A percentile compares a stretch with the other conserved stretches of the same genome.
Evolutionary conservation across 176 grass and related monocot species (phyloP).

Genomic region (Panicum miliaceum): DNA sequence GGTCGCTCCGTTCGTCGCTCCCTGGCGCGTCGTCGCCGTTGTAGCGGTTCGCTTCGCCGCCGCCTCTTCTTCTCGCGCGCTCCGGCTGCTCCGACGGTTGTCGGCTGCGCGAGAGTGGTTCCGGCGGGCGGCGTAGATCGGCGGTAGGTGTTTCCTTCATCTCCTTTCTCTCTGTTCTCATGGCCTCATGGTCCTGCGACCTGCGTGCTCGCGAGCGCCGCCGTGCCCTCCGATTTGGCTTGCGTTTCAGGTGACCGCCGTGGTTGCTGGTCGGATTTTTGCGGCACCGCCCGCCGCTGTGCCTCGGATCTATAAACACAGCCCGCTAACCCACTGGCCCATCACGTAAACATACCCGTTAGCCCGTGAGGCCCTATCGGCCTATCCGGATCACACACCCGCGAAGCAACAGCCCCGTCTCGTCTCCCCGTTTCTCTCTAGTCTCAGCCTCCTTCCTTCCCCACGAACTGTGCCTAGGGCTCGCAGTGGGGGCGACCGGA

Average conservation of each 20-base stretch:
- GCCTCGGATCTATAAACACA: slow-evolving; percentile 19
- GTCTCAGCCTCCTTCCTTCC: background rate
- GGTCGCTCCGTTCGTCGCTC: slow-evolving; percentile 5
- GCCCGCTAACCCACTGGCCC: background rate
- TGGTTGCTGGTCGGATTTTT: slow-evolving; percentile 4
- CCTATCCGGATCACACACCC: slow-evolving; percentile 41
- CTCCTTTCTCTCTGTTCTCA: background rate
- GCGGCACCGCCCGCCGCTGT: slow-evolving; percentile 20
- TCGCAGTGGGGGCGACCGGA: slow-evolving; percentile 31
- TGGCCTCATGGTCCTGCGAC: background rate
- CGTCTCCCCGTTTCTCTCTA: slow-evolving; percentile 13
- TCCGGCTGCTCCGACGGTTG: background rate
- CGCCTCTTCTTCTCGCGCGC: background rate
- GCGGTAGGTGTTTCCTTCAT: slow-evolving; percentile 5
- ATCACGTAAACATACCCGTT: background rate
- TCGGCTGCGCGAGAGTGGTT: background rate
- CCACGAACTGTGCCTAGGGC: slow-evolving; percentile 49
- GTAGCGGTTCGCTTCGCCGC: background rate
- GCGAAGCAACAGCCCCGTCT: slow-evolving; percentile 30
- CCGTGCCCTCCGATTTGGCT: background rate
- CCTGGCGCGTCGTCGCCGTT: slow-evolving; percentile 8
- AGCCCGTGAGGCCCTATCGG: background rate
- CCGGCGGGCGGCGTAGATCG: background rate
- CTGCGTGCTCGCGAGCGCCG: background rate
- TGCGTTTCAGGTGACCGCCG: background rate